A percentile compares a stretch with the other conserved stretches of the same genome.
phyloP scores from a whole-genome alignment of 805 yeast genomes.

The Yarrowia sp. region DNA sequence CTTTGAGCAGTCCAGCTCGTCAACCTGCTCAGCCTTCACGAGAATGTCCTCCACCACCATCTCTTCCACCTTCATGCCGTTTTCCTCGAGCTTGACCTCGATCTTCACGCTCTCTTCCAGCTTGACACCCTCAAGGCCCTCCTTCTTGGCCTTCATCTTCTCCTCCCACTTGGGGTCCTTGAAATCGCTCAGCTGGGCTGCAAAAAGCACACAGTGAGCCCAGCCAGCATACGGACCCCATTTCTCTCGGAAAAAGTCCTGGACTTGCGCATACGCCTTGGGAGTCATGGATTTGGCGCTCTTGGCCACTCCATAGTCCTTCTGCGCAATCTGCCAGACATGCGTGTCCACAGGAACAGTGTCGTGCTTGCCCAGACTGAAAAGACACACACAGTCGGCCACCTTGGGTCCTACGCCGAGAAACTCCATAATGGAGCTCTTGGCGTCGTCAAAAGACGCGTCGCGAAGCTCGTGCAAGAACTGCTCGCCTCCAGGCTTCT shows the following conservation, averaged over 20 bases:
- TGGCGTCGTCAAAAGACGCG: slow-evolving; percentile 52
- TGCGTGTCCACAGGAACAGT: slow-evolving; percentile 96
- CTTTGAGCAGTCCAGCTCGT: neutral
- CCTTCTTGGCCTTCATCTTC: slow-evolving; percentile 5
- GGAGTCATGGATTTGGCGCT: slow-evolving; percentile 49
- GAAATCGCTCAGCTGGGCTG: slow-evolving; percentile 74
- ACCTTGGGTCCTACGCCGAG: slow-evolving; percentile 97
- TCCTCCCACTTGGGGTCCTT: slow-evolving; percentile 19
- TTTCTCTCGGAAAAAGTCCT: slow-evolving; percentile 55
- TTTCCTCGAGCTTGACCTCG: neutral
- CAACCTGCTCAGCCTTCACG: neutral
- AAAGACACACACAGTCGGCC: slow-evolving; percentile 91
- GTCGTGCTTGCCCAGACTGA: slow-evolving; percentile 83
- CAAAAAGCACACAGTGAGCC: slow-evolving; percentile 95
- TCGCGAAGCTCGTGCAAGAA: slow-evolving; percentile 42
- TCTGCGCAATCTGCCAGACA: slow-evolving; percentile 80
- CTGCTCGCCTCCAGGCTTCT: slow-evolving; percentile 37
- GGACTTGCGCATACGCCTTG: slow-evolving; percentile 54
- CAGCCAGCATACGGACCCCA: slow-evolving; percentile 97
- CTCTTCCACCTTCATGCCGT: neutral
- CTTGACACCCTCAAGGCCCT: neutral
- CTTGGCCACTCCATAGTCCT: slow-evolving; percentile 65
- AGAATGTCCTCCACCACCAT: neutral
- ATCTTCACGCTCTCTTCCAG: neutral
- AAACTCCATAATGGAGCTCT: slow-evolving; percentile 58